phyloP scores from a whole-genome alignment of 1,139 yeast species.

The Zygoascus sp. region DNA sequence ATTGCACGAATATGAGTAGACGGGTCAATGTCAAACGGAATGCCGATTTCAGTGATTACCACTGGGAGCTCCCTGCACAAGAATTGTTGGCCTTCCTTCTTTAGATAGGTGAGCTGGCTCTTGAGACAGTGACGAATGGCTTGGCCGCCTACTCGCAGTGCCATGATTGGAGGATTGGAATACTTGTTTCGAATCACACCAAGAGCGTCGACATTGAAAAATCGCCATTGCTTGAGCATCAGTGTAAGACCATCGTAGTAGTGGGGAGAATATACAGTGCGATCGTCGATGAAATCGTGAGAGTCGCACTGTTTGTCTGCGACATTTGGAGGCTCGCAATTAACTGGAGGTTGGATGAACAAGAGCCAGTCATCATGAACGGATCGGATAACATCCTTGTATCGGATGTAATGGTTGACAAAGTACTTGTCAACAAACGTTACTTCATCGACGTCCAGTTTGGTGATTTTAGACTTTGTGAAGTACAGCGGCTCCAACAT shows the following conservation, averaged over 20 bases:
- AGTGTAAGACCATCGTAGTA: constrained; percentile 91
- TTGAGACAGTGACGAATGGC: constrained; percentile 69
- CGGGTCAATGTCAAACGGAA: constrained; percentile 92
- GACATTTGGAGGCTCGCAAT: constrained; percentile 69
- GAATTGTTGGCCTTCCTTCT: constrained; percentile 48
- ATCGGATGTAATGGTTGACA: constrained; percentile 51
- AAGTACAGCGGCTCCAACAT: constrained; percentile 49
- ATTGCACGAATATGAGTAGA: constrained; percentile 63
- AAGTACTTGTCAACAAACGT: constrained; percentile 61
- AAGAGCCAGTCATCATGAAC: constrained; percentile 50
- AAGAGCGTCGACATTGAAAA: constrained; percentile 72
- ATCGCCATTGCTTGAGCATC: constrained; percentile 75
- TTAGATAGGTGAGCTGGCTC: constrained; percentile 61
- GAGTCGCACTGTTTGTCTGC: constrained; percentile 38
- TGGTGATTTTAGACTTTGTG: constrained; percentile 33
- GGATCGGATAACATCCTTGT: constrained; percentile 36
- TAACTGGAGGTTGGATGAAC: constrained; percentile 77
- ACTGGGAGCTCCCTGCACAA: constrained; percentile 40
- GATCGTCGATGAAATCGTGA: constrained; percentile 16
- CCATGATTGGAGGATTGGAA: constrained; percentile 61
- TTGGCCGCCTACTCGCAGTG: constrained; percentile 72
- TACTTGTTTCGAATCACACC: constrained; percentile 85
- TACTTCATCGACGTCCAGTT: constrained; percentile 38
- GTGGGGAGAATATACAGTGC: constrained; percentile 77
- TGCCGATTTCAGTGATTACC: constrained; percentile 89